Evolutionary conservation across 2,329 filamentous ascomycete species (phyloP), one percentile per base, ranked within the genome.

Genomic region (Hymenoscyphus salicellus): DNA sequence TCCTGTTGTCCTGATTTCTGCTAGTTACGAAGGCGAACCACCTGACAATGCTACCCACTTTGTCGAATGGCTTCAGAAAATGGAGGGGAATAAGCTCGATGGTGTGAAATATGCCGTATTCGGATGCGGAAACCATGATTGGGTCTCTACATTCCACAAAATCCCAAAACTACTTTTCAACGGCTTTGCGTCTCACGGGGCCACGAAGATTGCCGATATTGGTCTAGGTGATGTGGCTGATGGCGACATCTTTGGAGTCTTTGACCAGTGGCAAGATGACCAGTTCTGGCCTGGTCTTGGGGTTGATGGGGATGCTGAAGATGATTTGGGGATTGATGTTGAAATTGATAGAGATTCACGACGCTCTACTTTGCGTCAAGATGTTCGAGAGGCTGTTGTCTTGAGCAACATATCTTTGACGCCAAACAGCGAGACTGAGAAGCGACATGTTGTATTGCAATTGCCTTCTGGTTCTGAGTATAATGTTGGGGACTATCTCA

Each of bases 11-110:
- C 81, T 93, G 58, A 82, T 93, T 67, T 87, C 87, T 0, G 84
- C 90, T 0, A 88, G 86, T 0, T 93, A 93, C 69, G 90, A 93
- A 71, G 90, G 90, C 0, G 82, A 90, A 62, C 88, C 90, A 0
- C 85, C 89, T 0, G 88, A 91, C 66, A 92, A 93, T 66, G 90
- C 90, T 0, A 81, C 79, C 0, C 82, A 85, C 58, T 93, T 93
- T 70, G 82, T 88, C 28, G 78, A 82, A 20, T 93, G 90, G 90
- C 75, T 92, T 5, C 80, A 86, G 68, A 65, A 68, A 5, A 10
- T 70, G 11, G 32, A 63, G 17, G 65, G 58, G 5, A 78, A 82
- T 3, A 79, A 82, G 60, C 73, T 90, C 26, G 78, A 84, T 8
- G 82, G 81, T 7, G 82, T 89, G 0, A 79, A 83, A 1, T 93